These are phyloP conservation scores for Clohesyomyces aquaticus DNA, from an alignment of 495 filamentous ascomycete genomes.

Conservation along the genomic window DNA sequence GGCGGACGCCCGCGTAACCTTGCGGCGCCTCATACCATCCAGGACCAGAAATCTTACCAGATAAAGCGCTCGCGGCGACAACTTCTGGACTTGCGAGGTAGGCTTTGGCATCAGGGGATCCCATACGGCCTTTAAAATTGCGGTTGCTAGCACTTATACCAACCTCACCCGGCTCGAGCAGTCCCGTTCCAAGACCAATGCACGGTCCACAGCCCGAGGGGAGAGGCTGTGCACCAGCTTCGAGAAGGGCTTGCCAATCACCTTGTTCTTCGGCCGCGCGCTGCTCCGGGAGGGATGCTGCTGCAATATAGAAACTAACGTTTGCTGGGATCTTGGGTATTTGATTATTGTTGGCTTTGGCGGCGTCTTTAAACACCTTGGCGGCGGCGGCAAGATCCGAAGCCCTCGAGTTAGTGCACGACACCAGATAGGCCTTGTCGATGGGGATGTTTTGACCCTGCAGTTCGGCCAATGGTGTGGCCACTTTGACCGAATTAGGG, in stretches of 20 bases:
- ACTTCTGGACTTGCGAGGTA: slow-evolving; percentile 92
- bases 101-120: slow-evolving; percentile 75
- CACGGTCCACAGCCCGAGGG: slow-evolving; percentile 87
- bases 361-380: slow-evolving; percentile 81
- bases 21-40: slow-evolving; percentile 77
- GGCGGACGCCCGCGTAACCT: slow-evolving; percentile 65
- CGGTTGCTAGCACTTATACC: slow-evolving; percentile 90
- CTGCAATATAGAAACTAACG: slow-evolving; percentile 90
- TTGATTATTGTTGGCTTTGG: slow-evolving; percentile 55
- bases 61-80: slow-evolving; percentile 84
- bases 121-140: slow-evolving; percentile 95
- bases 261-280: slow-evolving; percentile 75
- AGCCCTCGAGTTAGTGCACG: slow-evolving; percentile 85
- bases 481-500: slow-evolving; percentile 88
- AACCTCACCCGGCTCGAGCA: slow-evolving; percentile 82
- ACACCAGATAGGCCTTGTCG: slow-evolving; percentile 87
- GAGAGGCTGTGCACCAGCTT: slow-evolving; percentile 75
- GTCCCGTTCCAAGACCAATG: slow-evolving; percentile 84
- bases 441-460: slow-evolving; percentile 71
- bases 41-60: slow-evolving; percentile 76
- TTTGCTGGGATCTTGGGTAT: slow-evolving; percentile 74
- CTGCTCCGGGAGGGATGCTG: slow-evolving; percentile 83
- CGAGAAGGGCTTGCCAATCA: slow-evolving; percentile 84
- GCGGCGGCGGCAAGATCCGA: slow-evolving; percentile 85
- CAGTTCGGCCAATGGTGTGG: slow-evolving; percentile 77